Evolutionary conservation across 345 rosid species (phyloP).

Genomic region (Citrus trifoliata): DNA sequence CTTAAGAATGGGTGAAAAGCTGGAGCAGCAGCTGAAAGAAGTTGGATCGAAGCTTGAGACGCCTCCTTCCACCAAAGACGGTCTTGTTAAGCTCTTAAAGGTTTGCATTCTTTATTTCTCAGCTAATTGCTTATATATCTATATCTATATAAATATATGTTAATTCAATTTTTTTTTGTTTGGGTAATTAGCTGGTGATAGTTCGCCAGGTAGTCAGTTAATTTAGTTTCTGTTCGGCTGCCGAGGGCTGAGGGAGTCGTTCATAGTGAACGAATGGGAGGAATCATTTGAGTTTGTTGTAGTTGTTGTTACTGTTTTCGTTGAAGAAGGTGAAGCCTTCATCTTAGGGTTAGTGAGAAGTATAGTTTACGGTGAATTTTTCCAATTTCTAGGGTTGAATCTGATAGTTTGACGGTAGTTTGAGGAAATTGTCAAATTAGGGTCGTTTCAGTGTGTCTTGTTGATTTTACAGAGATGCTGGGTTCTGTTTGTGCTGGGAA

Average conservation of each 20-base stretch:
- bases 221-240: conserved; percentile 6
- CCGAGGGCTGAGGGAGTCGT: not conserved
- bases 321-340: not conserved
- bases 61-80: conserved; percentile 70
- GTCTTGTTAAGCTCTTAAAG: conserved; percentile 80
- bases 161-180: not conserved
- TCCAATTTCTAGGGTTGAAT: not conserved
- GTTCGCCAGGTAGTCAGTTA: not conserved
- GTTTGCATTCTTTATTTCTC: conserved; percentile 33
- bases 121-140: not conserved
- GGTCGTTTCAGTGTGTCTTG: conserved; percentile 3
- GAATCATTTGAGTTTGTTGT: not conserved
- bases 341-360: conserved; percentile 17
- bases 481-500: conserved; percentile 8
- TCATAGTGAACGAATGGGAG: not conserved
- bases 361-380: not conserved
- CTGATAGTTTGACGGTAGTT: not conserved
- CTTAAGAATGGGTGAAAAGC: conserved; percentile 54
- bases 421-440: conserved; percentile 19
- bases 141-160: no score
- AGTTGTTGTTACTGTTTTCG: not conserved
- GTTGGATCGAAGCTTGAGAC: conserved; percentile 87
- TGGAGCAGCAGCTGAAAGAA: conserved; percentile 66
- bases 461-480: not conserved
- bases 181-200: conserved; percentile 16